phyloP scores from a whole-genome alignment of 164 flowering plant genomes.

The Chloranthus sessilifolius region DNA sequence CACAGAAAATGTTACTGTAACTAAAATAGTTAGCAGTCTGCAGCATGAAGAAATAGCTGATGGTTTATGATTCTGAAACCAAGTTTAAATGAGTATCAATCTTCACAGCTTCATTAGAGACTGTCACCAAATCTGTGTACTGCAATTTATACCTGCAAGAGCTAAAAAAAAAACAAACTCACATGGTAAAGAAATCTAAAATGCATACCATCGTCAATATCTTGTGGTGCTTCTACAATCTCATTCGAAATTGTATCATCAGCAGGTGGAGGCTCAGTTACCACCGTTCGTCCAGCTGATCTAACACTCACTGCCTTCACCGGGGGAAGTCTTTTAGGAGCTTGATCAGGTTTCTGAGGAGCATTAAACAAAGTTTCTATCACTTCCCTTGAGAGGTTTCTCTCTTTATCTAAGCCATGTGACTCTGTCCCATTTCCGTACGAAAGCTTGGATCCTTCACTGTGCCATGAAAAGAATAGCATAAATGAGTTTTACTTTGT shows the following conservation, averaged over 20 bases:
- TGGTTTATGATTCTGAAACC: no score
- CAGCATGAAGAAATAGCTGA: no score
- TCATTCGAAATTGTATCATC: constrained; percentile 3
- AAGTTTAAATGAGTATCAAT: background rate
- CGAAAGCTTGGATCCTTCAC: constrained; percentile 9
- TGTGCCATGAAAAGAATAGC: no score
- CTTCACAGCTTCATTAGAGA: background rate
- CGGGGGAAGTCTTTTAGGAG: constrained; percentile 18
- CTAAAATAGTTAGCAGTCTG: no score
- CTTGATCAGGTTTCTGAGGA: constrained; percentile 34
- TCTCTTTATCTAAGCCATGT: constrained; percentile 15
- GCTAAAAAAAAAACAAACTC: no score
- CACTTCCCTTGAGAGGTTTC: constrained; percentile 46
- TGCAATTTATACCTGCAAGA: no score
- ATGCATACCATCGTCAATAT: constrained; percentile 24
- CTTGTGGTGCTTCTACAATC: constrained; percentile 14
- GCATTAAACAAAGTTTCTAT: constrained; percentile 41
- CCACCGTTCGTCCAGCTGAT: constrained; percentile 24
- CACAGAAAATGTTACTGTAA: no score
- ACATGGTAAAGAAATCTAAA: background rate
- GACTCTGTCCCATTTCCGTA: constrained; percentile 17
- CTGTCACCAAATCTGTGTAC: no score
- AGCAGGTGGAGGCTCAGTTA: constrained; percentile 32
- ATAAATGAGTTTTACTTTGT: no score
- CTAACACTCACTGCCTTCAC: constrained; percentile 18